Percentiles rank a stretch among this genome's conserved stretches.
Evolutionary conservation across 2,329 filamentous ascomycete genomes (phyloP).

Genomic region (Cytospora schulzeri): DNA sequence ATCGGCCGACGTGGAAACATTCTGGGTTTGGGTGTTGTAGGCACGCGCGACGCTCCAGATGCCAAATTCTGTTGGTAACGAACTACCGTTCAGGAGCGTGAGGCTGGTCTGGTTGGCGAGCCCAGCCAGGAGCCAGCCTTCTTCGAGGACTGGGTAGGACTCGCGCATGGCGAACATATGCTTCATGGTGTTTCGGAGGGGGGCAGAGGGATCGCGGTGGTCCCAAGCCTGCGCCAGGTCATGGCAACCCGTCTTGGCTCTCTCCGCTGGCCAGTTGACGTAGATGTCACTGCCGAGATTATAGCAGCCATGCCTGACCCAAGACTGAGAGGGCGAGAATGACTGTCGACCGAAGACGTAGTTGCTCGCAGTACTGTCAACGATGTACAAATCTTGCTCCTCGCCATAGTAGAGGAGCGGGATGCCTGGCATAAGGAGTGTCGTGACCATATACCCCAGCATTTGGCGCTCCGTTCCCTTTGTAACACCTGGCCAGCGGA

Average conservation of each 20-base stretch:
- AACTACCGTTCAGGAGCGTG: slow-evolving; percentile 47
- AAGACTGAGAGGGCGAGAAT: slow-evolving; percentile 62
- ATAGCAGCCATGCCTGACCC: slow-evolving; percentile 66
- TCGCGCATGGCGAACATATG: slow-evolving; percentile 62
- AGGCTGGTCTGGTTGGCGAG: slow-evolving; percentile 59
- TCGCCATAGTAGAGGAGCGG: slow-evolving; percentile 57
- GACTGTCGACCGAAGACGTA: slow-evolving; percentile 65
- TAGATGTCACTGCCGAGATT: slow-evolving; percentile 56
- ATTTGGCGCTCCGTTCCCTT: slow-evolving; percentile 60
- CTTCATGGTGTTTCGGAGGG: slow-evolving; percentile 62
- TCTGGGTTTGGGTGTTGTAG: slow-evolving; percentile 52
- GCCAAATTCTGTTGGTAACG: slow-evolving; percentile 42
- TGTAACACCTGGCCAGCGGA: slow-evolving; percentile 62
- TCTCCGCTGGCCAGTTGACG: slow-evolving; percentile 56
- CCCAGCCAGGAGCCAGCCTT: slow-evolving; percentile 57
- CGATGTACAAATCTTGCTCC: slow-evolving; percentile 63
- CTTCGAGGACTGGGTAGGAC: slow-evolving; percentile 59
- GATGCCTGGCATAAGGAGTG: slow-evolving; percentile 61
- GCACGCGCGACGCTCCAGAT: slow-evolving; percentile 63
- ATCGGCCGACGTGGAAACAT: slow-evolving; percentile 48
- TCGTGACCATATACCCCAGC: slow-evolving; percentile 60
- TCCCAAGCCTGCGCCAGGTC: slow-evolving; percentile 58
- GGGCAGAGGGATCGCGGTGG: slow-evolving; percentile 64
- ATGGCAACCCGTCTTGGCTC: slow-evolving; percentile 53
- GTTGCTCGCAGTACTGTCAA: slow-evolving; percentile 63